These are phyloP conservation scores for Solanum lignicaule DNA, from an alignment of 257 asterid genomes.

Conservation along the genomic window DNA sequence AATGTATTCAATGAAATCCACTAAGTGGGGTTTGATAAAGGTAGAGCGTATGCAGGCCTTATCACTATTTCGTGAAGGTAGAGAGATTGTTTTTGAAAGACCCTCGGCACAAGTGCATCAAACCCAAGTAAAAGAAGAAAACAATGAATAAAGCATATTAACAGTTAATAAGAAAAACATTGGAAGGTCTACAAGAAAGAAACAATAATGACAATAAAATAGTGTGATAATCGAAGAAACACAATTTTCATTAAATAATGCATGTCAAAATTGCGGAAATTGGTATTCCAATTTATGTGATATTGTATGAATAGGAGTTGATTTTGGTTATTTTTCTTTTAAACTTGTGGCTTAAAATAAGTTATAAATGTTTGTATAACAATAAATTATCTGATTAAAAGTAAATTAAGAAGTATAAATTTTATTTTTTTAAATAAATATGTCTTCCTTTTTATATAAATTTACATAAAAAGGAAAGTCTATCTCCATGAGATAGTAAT, in stretches of 20 bases:
- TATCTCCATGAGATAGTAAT: fast-evolving
- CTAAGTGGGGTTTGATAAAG: not conserved
- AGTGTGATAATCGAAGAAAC: not conserved
- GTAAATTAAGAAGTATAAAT: not conserved
- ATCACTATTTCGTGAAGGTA: not conserved
- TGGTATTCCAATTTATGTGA: not conserved
- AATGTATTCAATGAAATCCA: not conserved
- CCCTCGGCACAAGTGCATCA: no score
- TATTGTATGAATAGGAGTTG: not conserved
- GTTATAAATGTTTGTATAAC: not conserved
- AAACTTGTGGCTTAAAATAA: not conserved
- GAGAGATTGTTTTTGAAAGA: fast-evolving
- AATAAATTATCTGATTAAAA: not conserved
- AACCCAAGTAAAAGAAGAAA: not conserved
- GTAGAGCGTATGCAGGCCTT: fast-evolving
- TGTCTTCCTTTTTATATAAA: not conserved
- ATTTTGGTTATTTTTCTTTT: not conserved
- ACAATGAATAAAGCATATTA: not conserved
- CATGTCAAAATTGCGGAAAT: not conserved
- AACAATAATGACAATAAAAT: no score
- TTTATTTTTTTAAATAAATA: not conserved
- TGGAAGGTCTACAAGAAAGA: not conserved
- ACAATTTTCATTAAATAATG: not conserved
- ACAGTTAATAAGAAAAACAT: not conserved
- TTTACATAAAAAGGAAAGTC: no score